Evolutionary conservation across 2,329 filamentous ascomycete genomes (phyloP).

Genomic region (Calonectria naviculata): DNA sequence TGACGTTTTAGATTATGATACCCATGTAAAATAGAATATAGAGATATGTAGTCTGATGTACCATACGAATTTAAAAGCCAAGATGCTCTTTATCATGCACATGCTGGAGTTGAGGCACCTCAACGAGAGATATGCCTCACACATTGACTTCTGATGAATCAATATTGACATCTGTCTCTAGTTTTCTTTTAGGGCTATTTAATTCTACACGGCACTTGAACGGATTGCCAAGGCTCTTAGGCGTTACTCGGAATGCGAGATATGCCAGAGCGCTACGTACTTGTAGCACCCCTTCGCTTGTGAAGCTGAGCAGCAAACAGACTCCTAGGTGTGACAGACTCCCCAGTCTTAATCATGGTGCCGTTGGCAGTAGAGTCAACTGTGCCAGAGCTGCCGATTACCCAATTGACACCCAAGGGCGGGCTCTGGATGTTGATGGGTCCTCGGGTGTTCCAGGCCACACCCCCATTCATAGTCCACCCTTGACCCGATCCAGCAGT

Average conservation of each 20-base stretch:
- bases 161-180: no score
- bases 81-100: no score
- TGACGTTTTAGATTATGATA: not conserved
- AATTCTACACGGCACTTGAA: no score
- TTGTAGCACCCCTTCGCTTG: not conserved
- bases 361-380: constrained; percentile 12
- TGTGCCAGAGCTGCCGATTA: constrained; percentile 24
- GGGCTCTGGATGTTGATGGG: constrained; percentile 24
- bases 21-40: not conserved
- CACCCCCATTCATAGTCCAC: constrained; percentile 37
- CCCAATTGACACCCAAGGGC: constrained; percentile 37
- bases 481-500: constrained; percentile 32
- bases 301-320: constrained; percentile 28
- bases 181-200: no score
- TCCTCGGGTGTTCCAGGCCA: constrained; percentile 32
- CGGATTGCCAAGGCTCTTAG: no score
- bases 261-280: no score
- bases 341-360: not conserved
- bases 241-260: no score
- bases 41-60: not conserved
- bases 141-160: no score
- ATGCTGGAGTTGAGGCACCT: no score
- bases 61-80: no score
- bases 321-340: constrained; percentile 22
- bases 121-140: no score